phyloP scores from a whole-genome alignment of 441 rosid species.

The Populus trichocarpa region DNA sequence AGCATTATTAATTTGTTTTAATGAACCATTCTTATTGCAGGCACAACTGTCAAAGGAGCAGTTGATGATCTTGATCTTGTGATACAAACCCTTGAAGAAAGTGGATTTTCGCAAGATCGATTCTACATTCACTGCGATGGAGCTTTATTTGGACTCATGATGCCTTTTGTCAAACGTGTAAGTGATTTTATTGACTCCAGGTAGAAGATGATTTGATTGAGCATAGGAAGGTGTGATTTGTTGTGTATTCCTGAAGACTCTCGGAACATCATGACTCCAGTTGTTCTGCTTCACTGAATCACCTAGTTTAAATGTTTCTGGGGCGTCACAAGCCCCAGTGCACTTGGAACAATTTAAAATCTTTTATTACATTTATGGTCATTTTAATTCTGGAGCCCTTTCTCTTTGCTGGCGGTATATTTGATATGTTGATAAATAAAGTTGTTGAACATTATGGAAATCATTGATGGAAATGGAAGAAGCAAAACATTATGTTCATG shows the following conservation, averaged over 20 bases:
- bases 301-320: not conserved
- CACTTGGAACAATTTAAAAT: not conserved
- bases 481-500: not conserved
- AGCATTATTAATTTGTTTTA: constrained; percentile 5
- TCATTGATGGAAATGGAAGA: constrained; percentile 3
- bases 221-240: not conserved
- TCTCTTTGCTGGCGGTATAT: not conserved
- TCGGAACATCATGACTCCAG: not conserved
- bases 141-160: constrained; percentile 94
- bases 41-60: constrained; percentile 96
- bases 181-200: constrained; percentile 21
- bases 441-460: not conserved
- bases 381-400: not conserved
- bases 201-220: not conserved
- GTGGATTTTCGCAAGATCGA: constrained; percentile 64
- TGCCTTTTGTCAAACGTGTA: constrained; percentile 91
- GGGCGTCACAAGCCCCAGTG: not conserved
- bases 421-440: not conserved
- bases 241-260: not conserved
- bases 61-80: constrained; percentile 95
- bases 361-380: not conserved
- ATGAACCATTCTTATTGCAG: constrained; percentile 28
- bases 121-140: constrained; percentile 96
- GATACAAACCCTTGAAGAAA: constrained; percentile 75
- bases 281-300: not conserved